Conservation (phyloP, 1,284 basidiomycete genomes). For the Moesziomyces antarcticus region DNA sequence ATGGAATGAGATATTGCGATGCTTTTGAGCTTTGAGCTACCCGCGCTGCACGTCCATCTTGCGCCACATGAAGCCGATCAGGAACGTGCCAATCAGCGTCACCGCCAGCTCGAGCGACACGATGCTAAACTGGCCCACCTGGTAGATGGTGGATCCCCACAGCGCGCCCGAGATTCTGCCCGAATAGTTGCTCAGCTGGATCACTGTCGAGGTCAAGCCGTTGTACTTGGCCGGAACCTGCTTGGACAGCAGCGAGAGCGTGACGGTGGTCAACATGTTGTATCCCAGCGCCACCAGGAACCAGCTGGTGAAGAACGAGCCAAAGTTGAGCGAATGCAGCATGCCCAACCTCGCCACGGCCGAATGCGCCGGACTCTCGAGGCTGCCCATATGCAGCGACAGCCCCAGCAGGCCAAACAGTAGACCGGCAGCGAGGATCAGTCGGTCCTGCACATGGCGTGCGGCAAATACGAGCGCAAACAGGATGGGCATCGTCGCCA, state of each 20-base stretch:
- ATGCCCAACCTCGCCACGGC: constrained; percentile 15
- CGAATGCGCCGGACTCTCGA: constrained; percentile 31
- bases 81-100: constrained; percentile 36
- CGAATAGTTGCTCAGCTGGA: constrained; percentile 50
- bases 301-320: constrained; percentile 50
- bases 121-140: constrained; percentile 50
- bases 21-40: background rate
- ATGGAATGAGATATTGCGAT: no score
- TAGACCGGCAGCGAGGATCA: constrained; percentile 35
- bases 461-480: constrained; percentile 46
- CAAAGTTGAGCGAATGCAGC: constrained; percentile 35
- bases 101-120: constrained; percentile 43
- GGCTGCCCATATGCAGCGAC: constrained; percentile 45
- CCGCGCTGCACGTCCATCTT: constrained; percentile 43
- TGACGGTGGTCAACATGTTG: constrained; percentile 50
- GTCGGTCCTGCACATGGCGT: constrained; percentile 42
- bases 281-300: constrained; percentile 40
- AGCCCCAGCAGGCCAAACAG: constrained; percentile 41
- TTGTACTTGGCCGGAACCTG: constrained; percentile 51
- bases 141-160: constrained; percentile 46
- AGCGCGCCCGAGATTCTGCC: constrained; percentile 41
- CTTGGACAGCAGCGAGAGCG: constrained; percentile 43
- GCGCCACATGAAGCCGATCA: constrained; percentile 47
- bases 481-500: constrained; percentile 46
- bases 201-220: constrained; percentile 39